phyloP scores from a whole-genome alignment of 2,329 filamentous ascomycete genomes.

The Colletotrichum tropicale region DNA sequence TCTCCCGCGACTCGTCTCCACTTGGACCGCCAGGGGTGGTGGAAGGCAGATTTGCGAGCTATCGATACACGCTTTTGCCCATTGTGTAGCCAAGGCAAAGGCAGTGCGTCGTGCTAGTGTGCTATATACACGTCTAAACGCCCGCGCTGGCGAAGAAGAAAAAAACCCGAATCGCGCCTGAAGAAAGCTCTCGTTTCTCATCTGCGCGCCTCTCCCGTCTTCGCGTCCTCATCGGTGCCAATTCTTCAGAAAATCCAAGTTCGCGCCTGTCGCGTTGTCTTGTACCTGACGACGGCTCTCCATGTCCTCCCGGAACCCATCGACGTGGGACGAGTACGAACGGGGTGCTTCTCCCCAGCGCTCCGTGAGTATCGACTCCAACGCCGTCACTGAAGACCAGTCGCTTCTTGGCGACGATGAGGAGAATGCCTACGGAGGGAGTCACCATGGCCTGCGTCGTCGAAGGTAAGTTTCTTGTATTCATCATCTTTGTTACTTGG shows the following conservation, averaged over 20 bases:
- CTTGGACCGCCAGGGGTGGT: constrained; percentile 1
- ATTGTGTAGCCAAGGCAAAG: background rate
- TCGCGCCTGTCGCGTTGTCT: background rate
- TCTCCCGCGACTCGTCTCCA: constrained; percentile 17
- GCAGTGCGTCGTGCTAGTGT: background rate
- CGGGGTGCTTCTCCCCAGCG: constrained; percentile 41
- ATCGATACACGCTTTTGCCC: constrained; percentile 3
- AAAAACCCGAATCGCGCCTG: background rate
- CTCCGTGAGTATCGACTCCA: constrained; percentile 45
- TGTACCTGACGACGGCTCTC: background rate
- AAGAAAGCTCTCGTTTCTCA: background rate
- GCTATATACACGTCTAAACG: constrained; percentile 14
- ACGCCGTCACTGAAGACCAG: constrained; percentile 48
- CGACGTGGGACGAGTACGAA: constrained; percentile 52
- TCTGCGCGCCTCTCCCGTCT: background rate
- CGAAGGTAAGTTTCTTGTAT: constrained; percentile 35
- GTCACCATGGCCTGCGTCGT: constrained; percentile 27
- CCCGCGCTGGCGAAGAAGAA: background rate
- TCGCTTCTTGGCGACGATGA: constrained; percentile 47
- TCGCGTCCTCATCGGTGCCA: background rate
- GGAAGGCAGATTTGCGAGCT: constrained; percentile 8
- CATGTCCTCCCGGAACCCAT: constrained; percentile 37
- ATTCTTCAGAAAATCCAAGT: background rate
- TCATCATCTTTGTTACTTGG: background rate
- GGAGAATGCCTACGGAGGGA: constrained; percentile 32